Conservation (phyloP, 352 stramenopile genomes). For the Phytophthora palmivora region DNA sequence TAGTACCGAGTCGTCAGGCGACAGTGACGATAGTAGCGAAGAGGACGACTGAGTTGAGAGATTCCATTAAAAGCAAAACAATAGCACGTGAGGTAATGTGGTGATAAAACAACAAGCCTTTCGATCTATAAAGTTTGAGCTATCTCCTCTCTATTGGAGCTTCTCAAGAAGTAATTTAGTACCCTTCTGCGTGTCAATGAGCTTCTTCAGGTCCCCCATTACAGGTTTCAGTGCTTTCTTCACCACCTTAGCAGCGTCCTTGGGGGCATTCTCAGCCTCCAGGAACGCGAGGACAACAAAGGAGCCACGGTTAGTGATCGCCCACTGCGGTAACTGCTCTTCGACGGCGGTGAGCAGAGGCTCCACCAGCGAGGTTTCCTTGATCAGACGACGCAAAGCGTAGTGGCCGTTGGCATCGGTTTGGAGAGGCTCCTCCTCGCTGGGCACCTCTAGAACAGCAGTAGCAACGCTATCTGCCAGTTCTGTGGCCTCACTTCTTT, state of each 20-base stretch:
- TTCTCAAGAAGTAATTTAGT: slow-evolving; percentile 89
- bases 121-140: slow-evolving; percentile 53
- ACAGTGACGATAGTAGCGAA: slow-evolving; percentile 30
- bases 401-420: slow-evolving; percentile 79
- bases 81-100: not conserved
- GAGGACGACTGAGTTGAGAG: slow-evolving; percentile 26
- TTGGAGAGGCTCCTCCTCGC: slow-evolving; percentile 67
- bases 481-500: slow-evolving; percentile 61
- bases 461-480: slow-evolving; percentile 55
- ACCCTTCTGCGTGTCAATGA: slow-evolving; percentile 65
- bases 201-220: slow-evolving; percentile 66
- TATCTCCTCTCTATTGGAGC: slow-evolving; percentile 58
- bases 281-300: slow-evolving; percentile 88
- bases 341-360: slow-evolving; percentile 62
- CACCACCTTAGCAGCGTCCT: slow-evolving; percentile 59
- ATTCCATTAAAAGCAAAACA: slow-evolving; percentile 2
- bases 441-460: slow-evolving; percentile 49
- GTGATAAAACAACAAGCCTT: slow-evolving; percentile 28
- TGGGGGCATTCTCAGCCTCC: slow-evolving; percentile 62
- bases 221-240: slow-evolving; percentile 68
- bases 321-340: slow-evolving; percentile 60
- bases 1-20: slow-evolving; percentile 18
- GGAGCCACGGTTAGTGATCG: slow-evolving; percentile 75
- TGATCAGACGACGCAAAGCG: slow-evolving; percentile 77
- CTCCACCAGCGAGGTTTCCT: slow-evolving; percentile 67